Evolutionary conservation across 2,329 filamentous ascomycete species (phyloP).

Genomic region (Neophaeococcomyces mojaviensis): DNA sequence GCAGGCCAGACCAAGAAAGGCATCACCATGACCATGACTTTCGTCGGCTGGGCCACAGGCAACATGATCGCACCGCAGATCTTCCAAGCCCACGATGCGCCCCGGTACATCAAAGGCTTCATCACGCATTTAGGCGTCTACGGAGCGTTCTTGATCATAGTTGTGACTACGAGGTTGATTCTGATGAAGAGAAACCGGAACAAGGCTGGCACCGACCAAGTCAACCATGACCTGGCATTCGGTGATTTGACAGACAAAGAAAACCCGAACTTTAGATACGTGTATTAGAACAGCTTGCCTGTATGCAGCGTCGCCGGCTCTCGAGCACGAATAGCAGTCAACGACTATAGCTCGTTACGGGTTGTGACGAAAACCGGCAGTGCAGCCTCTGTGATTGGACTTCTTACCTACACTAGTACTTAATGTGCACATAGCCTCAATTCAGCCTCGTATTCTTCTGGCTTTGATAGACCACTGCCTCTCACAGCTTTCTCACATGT

Average conservation of each 20-base stretch:
- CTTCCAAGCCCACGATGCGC: constrained; percentile 36
- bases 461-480: too few relatives aligned
- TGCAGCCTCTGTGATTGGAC: too few relatives aligned
- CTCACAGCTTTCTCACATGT: too few relatives aligned
- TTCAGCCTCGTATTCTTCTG: too few relatives aligned
- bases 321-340: too few relatives aligned
- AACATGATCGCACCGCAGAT: constrained; percentile 41
- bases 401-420: too few relatives aligned
- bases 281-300: constrained; percentile 7
- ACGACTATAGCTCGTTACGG: too few relatives aligned
- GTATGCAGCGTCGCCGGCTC: too few relatives aligned
- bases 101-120: constrained; percentile 35
- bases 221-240: constrained; percentile 4
- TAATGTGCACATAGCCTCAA: too few relatives aligned
- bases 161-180: constrained; percentile 28
- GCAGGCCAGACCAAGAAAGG: constrained; percentile 45
- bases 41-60: constrained; percentile 38
- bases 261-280: constrained; percentile 26
- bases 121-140: constrained; percentile 32
- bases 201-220: neutral
- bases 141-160: constrained; percentile 23
- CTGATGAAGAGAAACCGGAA: constrained; percentile 22
- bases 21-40: constrained; percentile 39
- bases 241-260: constrained; percentile 27
- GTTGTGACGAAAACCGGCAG: too few relatives aligned